These are phyloP conservation scores for Rhododendron griersonianum DNA, from an alignment of 148 eudicot genomes.

Conservation along the genomic window DNA sequence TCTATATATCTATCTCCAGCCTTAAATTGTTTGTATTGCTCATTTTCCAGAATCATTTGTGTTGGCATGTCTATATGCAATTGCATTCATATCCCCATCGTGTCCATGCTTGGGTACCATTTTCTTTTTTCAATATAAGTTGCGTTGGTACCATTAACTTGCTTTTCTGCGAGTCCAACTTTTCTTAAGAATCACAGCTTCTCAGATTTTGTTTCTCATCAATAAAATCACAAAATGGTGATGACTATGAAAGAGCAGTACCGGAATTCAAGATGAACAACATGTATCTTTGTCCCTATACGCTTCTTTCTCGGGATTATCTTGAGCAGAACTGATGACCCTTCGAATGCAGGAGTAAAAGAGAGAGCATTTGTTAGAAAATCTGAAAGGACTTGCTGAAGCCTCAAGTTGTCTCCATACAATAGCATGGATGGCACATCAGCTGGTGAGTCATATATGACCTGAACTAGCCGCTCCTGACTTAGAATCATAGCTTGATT, in stretches of 20 bases:
- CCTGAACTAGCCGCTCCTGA: conserved; percentile 57
- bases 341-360: conserved; percentile 65
- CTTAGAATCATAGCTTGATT: conserved; percentile 66
- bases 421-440: conserved; percentile 52
- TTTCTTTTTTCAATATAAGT: not conserved
- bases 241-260: conserved; percentile 21
- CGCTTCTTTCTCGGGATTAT: conserved; percentile 49
- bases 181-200: not conserved
- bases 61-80: not conserved
- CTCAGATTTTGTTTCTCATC: not conserved
- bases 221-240: not conserved
- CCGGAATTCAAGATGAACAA: conserved; percentile 83
- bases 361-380: conserved; percentile 58
- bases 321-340: conserved; percentile 47
- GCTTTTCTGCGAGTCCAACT: not conserved
- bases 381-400: conserved; percentile 88
- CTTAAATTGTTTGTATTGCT: not conserved
- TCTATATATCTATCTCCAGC: not conserved
- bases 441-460: conserved; percentile 49
- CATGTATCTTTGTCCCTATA: conserved; percentile 55
- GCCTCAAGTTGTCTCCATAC: conserved; percentile 72
- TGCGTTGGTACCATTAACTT: not conserved
- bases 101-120: not conserved
- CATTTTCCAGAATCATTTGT: not conserved
- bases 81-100: not conserved